Evolutionary conservation across 768 basidiomycete species (phyloP).

Genomic region (Astraeus odoratus): DNA sequence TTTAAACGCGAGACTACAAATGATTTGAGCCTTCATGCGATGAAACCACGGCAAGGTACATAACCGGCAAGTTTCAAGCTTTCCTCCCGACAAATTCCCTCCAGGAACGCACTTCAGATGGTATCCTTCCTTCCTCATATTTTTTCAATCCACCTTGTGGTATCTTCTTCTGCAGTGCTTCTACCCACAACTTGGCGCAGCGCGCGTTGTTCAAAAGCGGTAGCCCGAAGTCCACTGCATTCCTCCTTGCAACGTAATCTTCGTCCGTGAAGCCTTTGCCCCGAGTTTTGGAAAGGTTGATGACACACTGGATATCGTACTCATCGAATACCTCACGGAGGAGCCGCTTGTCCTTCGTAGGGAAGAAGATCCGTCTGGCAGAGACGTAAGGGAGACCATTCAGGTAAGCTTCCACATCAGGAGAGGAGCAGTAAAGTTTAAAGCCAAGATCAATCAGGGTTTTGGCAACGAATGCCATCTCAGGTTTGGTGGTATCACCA

Average conservation of each 20-base stretch:
- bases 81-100: conserved; percentile 75
- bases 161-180: conserved; percentile 79
- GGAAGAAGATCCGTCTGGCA: conserved; percentile 92
- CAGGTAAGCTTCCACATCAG: conserved; percentile 72
- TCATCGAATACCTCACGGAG: conserved; percentile 91
- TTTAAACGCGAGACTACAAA: too few relatives aligned
- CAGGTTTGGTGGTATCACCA: conserved; percentile 81
- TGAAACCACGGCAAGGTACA: too few relatives aligned
- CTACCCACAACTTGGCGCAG: conserved; percentile 86
- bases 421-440: conserved; percentile 88
- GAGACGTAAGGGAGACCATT: conserved; percentile 70
- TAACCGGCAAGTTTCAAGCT: conserved; percentile 49
- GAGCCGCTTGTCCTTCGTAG: conserved; percentile 92
- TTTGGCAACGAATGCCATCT: conserved; percentile 80
- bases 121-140: conserved; percentile 84
- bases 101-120: conserved; percentile 90
- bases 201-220: conserved; percentile 87
- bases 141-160: conserved; percentile 67
- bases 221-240: conserved; percentile 94
- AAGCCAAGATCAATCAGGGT: conserved; percentile 81
- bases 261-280: conserved; percentile 77
- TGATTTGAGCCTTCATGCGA: too few relatives aligned
- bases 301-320: conserved; percentile 89
- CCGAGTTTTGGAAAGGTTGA: conserved; percentile 83
- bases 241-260: conserved; percentile 95